These are phyloP conservation scores for Abortiporus biennis DNA, from an alignment of 1,284 basidiomycete species.

Conservation along the genomic window DNA sequence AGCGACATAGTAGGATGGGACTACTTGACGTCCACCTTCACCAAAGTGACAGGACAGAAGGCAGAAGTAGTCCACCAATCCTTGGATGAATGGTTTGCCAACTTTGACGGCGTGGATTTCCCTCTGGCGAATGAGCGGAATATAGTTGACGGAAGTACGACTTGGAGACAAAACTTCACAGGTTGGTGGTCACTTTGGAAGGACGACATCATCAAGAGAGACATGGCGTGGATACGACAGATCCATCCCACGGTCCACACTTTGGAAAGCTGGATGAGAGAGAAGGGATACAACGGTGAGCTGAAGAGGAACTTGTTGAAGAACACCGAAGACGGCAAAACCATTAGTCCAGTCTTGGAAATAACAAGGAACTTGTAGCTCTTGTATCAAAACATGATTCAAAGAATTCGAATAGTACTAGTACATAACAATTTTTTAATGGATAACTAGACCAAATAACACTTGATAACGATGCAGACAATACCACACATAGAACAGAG, in stretches of 20 bases:
- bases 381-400: too few relatives aligned
- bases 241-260: slow-evolving; percentile 23
- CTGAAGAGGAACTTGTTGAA: slow-evolving; percentile 12
- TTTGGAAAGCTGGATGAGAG: slow-evolving; percentile 13
- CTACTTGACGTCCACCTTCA: slow-evolving; percentile 36
- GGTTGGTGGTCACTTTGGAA: slow-evolving; percentile 31
- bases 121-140: slow-evolving; percentile 27
- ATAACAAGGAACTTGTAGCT: too few relatives aligned
- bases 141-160: slow-evolving; percentile 21
- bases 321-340: slow-evolving; percentile 12
- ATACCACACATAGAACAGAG: too few relatives aligned
- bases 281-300: slow-evolving; percentile 12
- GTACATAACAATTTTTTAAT: too few relatives aligned
- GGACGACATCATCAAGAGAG: slow-evolving; percentile 33
- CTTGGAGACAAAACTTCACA: slow-evolving; percentile 30
- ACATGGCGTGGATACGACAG: slow-evolving; percentile 32
- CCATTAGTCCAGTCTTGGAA: neutral
- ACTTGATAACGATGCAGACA: too few relatives aligned
- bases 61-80: slow-evolving; percentile 31
- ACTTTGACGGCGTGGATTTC: slow-evolving; percentile 25
- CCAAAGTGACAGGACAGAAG: slow-evolving; percentile 35
- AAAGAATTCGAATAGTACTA: too few relatives aligned
- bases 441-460: too few relatives aligned
- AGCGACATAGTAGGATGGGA: slow-evolving; percentile 40
- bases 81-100: slow-evolving; percentile 35